Evolutionary conservation across 257 asterid genomes (phyloP).

Genomic region (Solanum gandarillasii): DNA sequence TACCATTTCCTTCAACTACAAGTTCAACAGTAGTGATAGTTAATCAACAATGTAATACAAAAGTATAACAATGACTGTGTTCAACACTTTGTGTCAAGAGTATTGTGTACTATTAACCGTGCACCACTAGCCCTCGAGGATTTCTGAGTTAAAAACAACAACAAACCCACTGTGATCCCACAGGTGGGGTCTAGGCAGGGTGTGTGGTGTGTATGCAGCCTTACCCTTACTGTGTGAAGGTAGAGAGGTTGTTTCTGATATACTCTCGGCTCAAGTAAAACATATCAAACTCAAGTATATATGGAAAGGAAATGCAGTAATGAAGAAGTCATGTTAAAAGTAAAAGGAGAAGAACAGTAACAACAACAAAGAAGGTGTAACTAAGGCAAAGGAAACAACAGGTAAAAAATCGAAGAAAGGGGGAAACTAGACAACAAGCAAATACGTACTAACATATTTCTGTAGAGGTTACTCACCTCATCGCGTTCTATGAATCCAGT

Average conservation of each 20-base stretch:
- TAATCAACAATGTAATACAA: not conserved
- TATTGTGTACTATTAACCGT: not conserved
- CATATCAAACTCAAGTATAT: not conserved
- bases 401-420: not conserved
- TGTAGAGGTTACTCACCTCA: conserved; percentile 31
- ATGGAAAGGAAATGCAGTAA: not conserved
- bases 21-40: not conserved
- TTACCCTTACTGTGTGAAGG: not conserved
- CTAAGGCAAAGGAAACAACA: not conserved
- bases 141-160: not conserved
- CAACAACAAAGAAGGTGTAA: not conserved
- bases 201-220: not conserved
- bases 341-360: not conserved
- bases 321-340: not conserved
- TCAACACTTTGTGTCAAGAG: not conserved
- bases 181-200: not conserved
- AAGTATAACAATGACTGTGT: not conserved
- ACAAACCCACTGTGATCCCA: not conserved
- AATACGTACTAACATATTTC: not conserved
- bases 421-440: not conserved
- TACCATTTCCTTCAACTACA: conserved; percentile 58
- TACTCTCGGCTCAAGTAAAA: not conserved
- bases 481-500: conserved; percentile 60
- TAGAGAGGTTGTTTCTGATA: not conserved
- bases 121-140: not conserved